phyloP scores from a whole-genome alignment of 129 eudicot species.

The Flaveria sonorensis region DNA sequence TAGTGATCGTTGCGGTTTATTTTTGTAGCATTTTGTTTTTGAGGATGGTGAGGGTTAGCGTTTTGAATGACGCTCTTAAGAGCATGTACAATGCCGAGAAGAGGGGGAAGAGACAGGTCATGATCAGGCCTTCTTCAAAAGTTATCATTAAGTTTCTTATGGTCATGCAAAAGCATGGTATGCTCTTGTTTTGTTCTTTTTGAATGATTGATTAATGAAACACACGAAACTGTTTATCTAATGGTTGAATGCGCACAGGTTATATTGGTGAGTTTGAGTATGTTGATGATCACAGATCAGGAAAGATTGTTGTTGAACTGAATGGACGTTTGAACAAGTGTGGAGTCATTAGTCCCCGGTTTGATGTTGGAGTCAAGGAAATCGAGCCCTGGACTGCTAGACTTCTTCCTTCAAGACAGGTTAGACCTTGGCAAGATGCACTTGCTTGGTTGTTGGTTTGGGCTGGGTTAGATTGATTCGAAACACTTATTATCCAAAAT shows the following conservation, averaged over 20 bases:
- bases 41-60: constrained; percentile 71
- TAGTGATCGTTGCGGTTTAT: neutral
- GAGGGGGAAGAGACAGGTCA: constrained; percentile 77
- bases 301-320: constrained; percentile 77
- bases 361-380: constrained; percentile 76
- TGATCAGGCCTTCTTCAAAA: constrained; percentile 80
- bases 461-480: neutral
- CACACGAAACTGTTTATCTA: neutral
- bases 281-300: constrained; percentile 78
- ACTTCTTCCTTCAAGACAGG: constrained; percentile 82
- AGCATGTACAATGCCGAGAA: constrained; percentile 85
- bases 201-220: neutral
- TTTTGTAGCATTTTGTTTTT: constrained; percentile 38
- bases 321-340: constrained; percentile 76
- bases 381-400: constrained; percentile 77
- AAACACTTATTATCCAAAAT: neutral
- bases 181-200: neutral
- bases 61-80: constrained; percentile 73
- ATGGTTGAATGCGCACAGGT: constrained; percentile 30
- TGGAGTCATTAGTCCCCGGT: constrained; percentile 81
- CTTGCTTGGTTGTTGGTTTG: neutral
- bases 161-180: constrained; percentile 81
- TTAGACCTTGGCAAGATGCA: constrained; percentile 6
- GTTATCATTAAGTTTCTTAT: constrained; percentile 71
- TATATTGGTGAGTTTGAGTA: constrained; percentile 80